Base-by-base conservation (phyloP, 768 basidiomycete species). In the Macrolepiota dolichaula region DNA sequence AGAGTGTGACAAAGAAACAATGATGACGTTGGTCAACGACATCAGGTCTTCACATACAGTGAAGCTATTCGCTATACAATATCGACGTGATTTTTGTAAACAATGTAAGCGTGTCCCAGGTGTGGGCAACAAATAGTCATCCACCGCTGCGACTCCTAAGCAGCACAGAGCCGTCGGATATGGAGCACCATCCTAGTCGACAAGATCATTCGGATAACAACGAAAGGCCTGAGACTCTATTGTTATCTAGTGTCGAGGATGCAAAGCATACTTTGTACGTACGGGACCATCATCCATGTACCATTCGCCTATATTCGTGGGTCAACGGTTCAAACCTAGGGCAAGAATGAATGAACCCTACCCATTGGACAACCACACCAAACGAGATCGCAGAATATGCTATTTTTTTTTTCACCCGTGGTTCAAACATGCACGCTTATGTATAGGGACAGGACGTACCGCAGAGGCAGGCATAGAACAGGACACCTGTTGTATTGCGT, bases 101-200 rank as follows among this genome's bases (percentile, higher is more conserved):
- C 29, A 32, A 32, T 32, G 29, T 7, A 7, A 32, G 29, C 7
- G 29, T 32, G 7, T 32, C 29, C n/a, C n/a, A 7, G 7, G 7
- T 7, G 3, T 32, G 29, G 3, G 7, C 29, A 32, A 32, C 3
- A 32, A 7, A 32, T 7, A n/a, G n/a, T n/a, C 29, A 32, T 32
- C 29, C 29, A 32, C 7, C 29, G 29, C 7, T 32, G 59, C 27
- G 22, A 2, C 17, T 22, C 5, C 2, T 52, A 7, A 49, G 25
- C 15, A n/a, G n/a, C 22, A 17, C 27, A 44, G 17, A 55, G 12
- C n/a, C 19, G 25, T 2, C 38, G 40, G 4, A 13, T 55, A 27
- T 55, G 54, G 17, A 55, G 25, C 9, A 55, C 27, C 54, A 55
- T 55, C 35, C 54, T 40, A 17, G 54, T 55, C 12, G 54, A 55